Evolutionary conservation across 441 rosid species (phyloP), one percentile per base, ranked within the genome.

Genomic region (Populus hybrid): DNA sequence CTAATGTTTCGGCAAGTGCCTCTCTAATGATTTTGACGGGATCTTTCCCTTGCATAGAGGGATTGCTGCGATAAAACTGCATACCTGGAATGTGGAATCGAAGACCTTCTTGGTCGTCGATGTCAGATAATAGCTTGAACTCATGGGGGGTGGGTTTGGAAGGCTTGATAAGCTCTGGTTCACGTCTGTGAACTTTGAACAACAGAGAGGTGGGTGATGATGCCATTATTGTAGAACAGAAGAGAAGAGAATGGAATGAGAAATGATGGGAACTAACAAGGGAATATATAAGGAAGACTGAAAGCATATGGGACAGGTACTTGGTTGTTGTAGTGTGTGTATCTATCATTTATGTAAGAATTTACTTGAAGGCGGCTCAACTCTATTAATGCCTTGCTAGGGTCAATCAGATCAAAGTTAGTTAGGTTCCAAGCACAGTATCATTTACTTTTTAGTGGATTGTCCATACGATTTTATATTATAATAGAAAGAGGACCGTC

Each of bases 1-100:
- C 91, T 0, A 89, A 81, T 5, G 90, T n/a, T 4, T 85, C 7
- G 1, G 84, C 88, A 9, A 89, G 70, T 59, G 89, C 89, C 11
- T 77, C 77, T 5, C 75, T 76, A 3, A 89, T 77, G 5, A 83
- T 74, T 35, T 69, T 67, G 4, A 35, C 86, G 0, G 92, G 89
- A 57, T 87, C 90, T 20, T 78, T 77, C 57, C 74, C 77, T 72
- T 66, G 9, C 86, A 81, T 80, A 0, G 81, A 77, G 21, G 84
- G 88, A 3, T 76, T n/a, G 2, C 74, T 4, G 0, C 36, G 74
- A 34, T 83, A 83, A 12, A 83, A 76, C 0, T 73, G 80, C 28
- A 86, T 81, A 2, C 79, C 40, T 0, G 89, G 86, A 42, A 83
- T 4, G 0, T 88, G 86, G 72, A 79, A 73, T 2, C 87, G 82